Evolutionary conservation across 2,329 filamentous ascomycete genomes (phyloP).

Genomic region (Stemphylium beticola): DNA sequence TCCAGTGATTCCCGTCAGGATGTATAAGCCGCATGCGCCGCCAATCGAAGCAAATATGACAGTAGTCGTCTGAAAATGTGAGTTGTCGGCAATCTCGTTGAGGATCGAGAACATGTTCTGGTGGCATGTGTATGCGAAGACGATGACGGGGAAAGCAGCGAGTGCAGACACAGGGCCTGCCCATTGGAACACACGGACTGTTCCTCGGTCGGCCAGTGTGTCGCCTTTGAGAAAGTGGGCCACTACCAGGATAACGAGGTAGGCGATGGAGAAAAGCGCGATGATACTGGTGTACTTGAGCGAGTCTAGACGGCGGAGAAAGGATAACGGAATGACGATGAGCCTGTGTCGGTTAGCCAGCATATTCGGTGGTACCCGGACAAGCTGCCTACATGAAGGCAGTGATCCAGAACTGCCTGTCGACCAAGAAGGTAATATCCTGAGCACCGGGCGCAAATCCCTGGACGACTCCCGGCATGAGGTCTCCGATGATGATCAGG

Average conservation of each 20-base stretch:
- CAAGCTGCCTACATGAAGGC: constrained; percentile 76
- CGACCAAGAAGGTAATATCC: constrained; percentile 75
- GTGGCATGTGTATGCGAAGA: constrained; percentile 99
- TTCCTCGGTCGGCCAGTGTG: constrained; percentile 73
- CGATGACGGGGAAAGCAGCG: constrained; percentile 89
- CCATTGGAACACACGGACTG: constrained; percentile 79
- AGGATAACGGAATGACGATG: constrained; percentile 91
- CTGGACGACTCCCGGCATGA: constrained; percentile 92
- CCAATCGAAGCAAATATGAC: constrained; percentile 88
- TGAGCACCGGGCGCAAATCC: constrained; percentile 74
- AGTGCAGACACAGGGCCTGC: constrained; percentile 78
- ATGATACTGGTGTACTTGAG: constrained; percentile 96
- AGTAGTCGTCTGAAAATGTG: constrained; percentile 75
- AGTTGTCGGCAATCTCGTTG: constrained; percentile 90
- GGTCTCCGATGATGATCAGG: constrained; percentile 96
- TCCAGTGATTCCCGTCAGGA: constrained; percentile 90
- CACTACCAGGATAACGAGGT: constrained; percentile 89
- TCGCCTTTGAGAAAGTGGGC: constrained; percentile 87
- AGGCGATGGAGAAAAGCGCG: constrained; percentile 90
- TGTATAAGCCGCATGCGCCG: constrained; percentile 83
- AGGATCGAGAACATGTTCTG: constrained; percentile 99
- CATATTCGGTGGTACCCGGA: too few species aligned
- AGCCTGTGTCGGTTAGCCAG: constrained; percentile 61
- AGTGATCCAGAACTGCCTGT: constrained; percentile 97
- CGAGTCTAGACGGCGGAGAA: constrained; percentile 88